phyloP scores from a whole-genome alignment of 768 basidiomycete genomes.

The Amanita pseudoporphyria region DNA sequence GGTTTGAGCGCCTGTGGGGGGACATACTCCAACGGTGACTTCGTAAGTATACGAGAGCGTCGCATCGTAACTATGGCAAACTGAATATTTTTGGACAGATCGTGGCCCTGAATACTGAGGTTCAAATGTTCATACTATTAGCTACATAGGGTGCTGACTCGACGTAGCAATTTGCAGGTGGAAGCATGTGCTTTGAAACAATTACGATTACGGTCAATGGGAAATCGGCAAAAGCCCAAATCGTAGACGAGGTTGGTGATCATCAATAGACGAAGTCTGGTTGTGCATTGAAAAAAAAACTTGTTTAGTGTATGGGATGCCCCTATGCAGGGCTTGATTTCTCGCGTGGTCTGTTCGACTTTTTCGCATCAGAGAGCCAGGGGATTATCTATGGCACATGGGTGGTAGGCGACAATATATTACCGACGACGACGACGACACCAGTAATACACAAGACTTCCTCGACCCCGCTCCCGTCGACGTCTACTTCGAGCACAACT shows the following conservation, averaged over 20 bases:
- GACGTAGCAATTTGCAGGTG: constrained; percentile 44
- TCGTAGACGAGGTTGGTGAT: constrained; percentile 49
- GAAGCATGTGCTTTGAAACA: constrained; percentile 43
- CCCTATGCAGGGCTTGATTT: constrained; percentile 55
- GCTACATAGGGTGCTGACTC: neutral
- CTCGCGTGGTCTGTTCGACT: constrained; percentile 45
- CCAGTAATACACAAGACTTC: constrained; percentile 11
- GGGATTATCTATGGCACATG: constrained; percentile 50
- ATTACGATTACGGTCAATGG: constrained; percentile 58
- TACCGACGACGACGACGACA: constrained; percentile 12
- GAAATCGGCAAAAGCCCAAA: constrained; percentile 43
- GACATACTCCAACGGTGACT: constrained; percentile 24
- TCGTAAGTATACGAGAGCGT: constrained; percentile 24
- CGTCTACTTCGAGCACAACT: neutral
- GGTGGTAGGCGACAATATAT: constrained; percentile 28
- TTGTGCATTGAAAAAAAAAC: neutral
- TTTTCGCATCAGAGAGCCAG: constrained; percentile 32
- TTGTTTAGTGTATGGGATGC: constrained; percentile 38
- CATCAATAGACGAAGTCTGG: too few species aligned
- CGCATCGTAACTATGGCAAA: neutral
- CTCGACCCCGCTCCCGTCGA: constrained; percentile 5
- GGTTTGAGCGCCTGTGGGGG: constrained; percentile 36
- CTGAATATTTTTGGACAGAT: constrained; percentile 26
- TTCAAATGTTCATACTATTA: constrained; percentile 14
- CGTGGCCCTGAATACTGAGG: constrained; percentile 36